Conservation (phyloP, 108 stramenopile species). For the Nannochloropsis oceanica region DNA sequence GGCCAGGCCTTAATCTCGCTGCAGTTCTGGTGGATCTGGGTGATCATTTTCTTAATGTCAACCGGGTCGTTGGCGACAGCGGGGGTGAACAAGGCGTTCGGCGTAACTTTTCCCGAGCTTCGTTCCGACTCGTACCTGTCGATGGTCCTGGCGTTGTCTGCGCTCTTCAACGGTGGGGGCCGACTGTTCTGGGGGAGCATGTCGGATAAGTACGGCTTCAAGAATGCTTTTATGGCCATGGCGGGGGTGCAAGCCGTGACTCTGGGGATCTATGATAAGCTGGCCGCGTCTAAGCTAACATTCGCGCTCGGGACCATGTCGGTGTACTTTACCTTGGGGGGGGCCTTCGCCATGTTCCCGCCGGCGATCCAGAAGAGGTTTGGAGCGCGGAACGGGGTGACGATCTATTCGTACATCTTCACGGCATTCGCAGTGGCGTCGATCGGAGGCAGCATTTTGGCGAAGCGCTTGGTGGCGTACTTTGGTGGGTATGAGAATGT, state of each 20-base stretch:
- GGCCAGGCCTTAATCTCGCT: neutral
- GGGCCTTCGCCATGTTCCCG: slow-evolving; percentile 44
- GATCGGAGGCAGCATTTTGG: slow-evolving; percentile 27
- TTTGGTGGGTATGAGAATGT: neutral
- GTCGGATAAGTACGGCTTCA: slow-evolving; percentile 28
- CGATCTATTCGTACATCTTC: slow-evolving; percentile 36
- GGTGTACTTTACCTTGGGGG: slow-evolving; percentile 36
- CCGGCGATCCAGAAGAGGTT: slow-evolving; percentile 26
- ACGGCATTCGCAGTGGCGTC: slow-evolving; percentile 33
- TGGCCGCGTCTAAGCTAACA: neutral
- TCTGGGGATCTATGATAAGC: slow-evolving; percentile 8
- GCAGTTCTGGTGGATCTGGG: slow-evolving; percentile 23
- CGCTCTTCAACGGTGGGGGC: slow-evolving; percentile 35
- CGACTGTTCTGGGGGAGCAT: slow-evolving; percentile 37
- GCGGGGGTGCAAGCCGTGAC: slow-evolving; percentile 10
- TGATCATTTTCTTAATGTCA: slow-evolving; percentile 18
- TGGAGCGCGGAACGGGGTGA: slow-evolving; percentile 28
- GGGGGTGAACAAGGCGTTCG: slow-evolving; percentile 34
- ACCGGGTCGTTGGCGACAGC: slow-evolving; percentile 34
- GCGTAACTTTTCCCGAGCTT: neutral
- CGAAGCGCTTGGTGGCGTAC: slow-evolving; percentile 6
- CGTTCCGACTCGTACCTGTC: slow-evolving; percentile 39
- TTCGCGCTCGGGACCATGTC: slow-evolving; percentile 12
- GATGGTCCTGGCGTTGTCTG: slow-evolving; percentile 34
- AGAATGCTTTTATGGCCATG: slow-evolving; percentile 12